Evolutionary conservation across 345 rosid genomes (phyloP), one percentile per base, ranked within the genome.

Genomic region (Eucalyptus sideroxylon): DNA sequence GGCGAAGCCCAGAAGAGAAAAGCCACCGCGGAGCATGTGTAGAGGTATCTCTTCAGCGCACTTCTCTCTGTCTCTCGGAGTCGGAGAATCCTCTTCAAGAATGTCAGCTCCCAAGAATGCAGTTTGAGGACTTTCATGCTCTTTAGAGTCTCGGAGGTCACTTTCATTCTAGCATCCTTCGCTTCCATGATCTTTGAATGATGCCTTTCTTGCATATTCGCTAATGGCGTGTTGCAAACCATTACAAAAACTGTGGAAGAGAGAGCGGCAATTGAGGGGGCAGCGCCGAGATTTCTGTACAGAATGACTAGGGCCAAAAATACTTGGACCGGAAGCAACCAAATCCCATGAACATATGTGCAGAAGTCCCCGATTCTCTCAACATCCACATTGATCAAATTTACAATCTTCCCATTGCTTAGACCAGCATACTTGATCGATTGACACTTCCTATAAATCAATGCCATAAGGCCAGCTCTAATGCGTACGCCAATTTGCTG

Each of bases 1-100:
- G 98, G 97, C 21, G 98, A 95, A 86, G 97, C 93, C 96, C 97
- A 95, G 72, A 95, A 96, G 88, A 95, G 96, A 87, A 95, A 95
- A 27, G 95, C 93, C 31, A 95, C 93, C 1, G 95, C 95, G 16
- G 97, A 94, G 90, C 95, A 89, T 34, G 95, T 93, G 56, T 96
- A 95, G 42, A 96, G 93, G 89, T 94, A 95, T 87, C 62, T 92
- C 90, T 90, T 93, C 88, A 95, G 92, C 90, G 92, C 92, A 50
- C 88, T 88, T 92, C 94, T 40, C 83, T 77, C 83, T 0, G 47
- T 40, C 83, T 77, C 95, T 88, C 98, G 92, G 40, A 95, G 94
- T 51, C 87, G 90, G 69, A 93, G 92, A 86, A 96, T 87, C 88
- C 56, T 87, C 69, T 86, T 86, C 77, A 77, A 89, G 86, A 89